Conservation (phyloP, 768 basidiomycete species). For the Rhodosporidiobolus sp. region DNA sequence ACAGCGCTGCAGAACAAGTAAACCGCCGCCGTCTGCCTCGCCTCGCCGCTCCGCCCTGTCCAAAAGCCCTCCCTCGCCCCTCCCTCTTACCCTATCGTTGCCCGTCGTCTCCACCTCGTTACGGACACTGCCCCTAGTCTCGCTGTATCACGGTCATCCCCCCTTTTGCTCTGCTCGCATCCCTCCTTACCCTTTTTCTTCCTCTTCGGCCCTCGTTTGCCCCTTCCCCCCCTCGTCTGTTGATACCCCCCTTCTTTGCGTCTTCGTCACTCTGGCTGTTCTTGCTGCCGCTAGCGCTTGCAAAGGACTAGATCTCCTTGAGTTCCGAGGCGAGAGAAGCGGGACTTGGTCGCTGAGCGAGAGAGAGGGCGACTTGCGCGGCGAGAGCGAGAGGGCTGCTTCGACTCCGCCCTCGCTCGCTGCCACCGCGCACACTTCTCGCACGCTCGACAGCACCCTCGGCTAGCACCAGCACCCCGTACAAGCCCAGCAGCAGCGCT, state of each 20-base stretch:
- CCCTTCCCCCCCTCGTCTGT: background rate
- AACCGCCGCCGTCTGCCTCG: background rate
- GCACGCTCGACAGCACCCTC: background rate
- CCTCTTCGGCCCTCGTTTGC: too few relatives aligned
- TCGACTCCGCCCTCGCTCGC: too few relatives aligned
- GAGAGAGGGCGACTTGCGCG: too few relatives aligned
- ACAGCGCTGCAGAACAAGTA: constrained; percentile 73
- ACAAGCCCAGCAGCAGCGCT: background rate
- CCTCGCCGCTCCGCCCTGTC: background rate
- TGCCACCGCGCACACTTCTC: too few relatives aligned
- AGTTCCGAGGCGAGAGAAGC: too few relatives aligned
- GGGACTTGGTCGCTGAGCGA: too few relatives aligned
- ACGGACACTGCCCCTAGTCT: background rate
- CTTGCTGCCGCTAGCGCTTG: too few relatives aligned
- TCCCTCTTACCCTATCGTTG: background rate
- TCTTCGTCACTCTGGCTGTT: background rate
- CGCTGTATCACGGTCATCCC: background rate
- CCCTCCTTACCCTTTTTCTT: too few relatives aligned
- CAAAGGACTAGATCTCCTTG: too few relatives aligned
- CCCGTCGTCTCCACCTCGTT: background rate
- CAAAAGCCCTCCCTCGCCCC: background rate
- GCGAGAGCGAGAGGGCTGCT: too few relatives aligned
- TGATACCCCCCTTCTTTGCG: background rate
- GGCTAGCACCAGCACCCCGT: background rate
- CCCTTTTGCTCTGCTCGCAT: background rate